These are phyloP conservation scores for Xylariales sp. DNA, from an alignment of 2,329 filamentous ascomycete species.

Conservation along the genomic window DNA sequence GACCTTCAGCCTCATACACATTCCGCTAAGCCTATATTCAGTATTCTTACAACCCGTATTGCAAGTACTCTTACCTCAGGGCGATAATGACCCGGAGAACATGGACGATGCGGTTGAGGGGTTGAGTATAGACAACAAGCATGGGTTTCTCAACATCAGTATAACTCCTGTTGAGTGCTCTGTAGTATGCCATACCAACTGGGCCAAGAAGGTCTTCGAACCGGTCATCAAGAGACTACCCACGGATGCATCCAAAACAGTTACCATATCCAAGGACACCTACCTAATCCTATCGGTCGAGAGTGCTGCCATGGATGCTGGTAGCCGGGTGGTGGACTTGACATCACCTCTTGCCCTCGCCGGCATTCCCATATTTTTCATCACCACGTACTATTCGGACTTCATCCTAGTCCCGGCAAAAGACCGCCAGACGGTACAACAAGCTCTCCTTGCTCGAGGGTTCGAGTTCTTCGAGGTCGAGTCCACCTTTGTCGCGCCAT, in stretches of 20 bases:
- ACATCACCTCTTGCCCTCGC: constrained; percentile 88
- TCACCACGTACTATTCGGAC: constrained; percentile 96
- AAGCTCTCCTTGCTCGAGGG: constrained; percentile 70
- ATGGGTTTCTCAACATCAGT: constrained; percentile 89
- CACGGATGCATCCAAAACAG: constrained; percentile 42
- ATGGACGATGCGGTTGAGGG: constrained; percentile 36
- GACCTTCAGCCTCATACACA: constrained; percentile 82
- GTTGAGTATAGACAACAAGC: constrained; percentile 48
- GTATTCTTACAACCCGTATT: constrained; percentile 82
- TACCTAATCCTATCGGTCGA: constrained; percentile 89
- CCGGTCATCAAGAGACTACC: constrained; percentile 64
- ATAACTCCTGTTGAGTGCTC: constrained; percentile 91
- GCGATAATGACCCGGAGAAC: constrained; percentile 29
- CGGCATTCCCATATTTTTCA: constrained; percentile 95
- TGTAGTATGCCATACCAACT: constrained; percentile 75
- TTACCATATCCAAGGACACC: constrained; percentile 75
- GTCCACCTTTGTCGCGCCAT: constrained; percentile 60
- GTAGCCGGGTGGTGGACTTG: constrained; percentile 84
- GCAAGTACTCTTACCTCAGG: constrained; percentile 71
- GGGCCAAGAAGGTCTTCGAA: constrained; percentile 70
- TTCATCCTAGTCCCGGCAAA: constrained; percentile 86
- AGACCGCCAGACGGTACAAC: constrained; percentile 68
- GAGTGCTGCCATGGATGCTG: constrained; percentile 84
- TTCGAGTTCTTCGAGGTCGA: constrained; percentile 78
- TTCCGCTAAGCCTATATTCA: constrained; percentile 73